Evolutionary conservation across 2,329 filamentous ascomycete genomes (phyloP).

Genomic region (Alternaria tenuissima): DNA sequence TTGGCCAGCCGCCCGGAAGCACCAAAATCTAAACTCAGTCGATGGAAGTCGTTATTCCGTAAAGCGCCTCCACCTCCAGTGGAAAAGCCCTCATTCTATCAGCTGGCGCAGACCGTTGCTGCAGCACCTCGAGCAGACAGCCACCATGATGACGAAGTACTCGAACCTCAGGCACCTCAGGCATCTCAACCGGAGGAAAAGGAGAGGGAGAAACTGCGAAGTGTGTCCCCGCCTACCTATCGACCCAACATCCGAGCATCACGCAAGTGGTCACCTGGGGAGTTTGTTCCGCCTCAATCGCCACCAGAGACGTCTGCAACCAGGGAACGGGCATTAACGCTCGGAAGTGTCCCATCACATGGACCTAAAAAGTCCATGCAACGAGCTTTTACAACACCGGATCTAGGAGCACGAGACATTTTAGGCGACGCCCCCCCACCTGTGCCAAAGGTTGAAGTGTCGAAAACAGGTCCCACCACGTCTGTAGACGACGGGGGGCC

Average conservation of each 20-base stretch:
- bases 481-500: conserved; percentile 31
- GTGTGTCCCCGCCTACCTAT: conserved; percentile 38
- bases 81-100: conserved; percentile 47
- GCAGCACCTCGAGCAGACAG: conserved; percentile 40
- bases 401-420: conserved; percentile 25
- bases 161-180: conserved; percentile 25
- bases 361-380: conserved; percentile 19
- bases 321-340: conserved; percentile 31
- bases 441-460: conserved; percentile 30
- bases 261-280: conserved; percentile 34
- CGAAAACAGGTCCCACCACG: conserved; percentile 13
- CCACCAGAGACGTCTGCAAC: conserved; percentile 18
- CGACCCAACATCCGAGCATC: conserved; percentile 43
- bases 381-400: conserved; percentile 27
- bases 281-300: conserved; percentile 18
- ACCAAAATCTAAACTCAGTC: conserved; percentile 47
- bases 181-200: conserved; percentile 23
- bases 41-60: conserved; percentile 52
- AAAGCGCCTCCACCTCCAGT: conserved; percentile 36
- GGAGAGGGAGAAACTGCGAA: conserved; percentile 26
- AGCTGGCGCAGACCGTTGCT: conserved; percentile 38
- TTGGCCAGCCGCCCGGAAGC: conserved; percentile 23
- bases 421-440: conserved; percentile 16
- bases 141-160: conserved; percentile 41
- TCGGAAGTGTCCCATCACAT: conserved; percentile 26